Base-by-base conservation (phyloP, 352 stramenopile genomes). In the Phytophthora cryptogea region DNA sequence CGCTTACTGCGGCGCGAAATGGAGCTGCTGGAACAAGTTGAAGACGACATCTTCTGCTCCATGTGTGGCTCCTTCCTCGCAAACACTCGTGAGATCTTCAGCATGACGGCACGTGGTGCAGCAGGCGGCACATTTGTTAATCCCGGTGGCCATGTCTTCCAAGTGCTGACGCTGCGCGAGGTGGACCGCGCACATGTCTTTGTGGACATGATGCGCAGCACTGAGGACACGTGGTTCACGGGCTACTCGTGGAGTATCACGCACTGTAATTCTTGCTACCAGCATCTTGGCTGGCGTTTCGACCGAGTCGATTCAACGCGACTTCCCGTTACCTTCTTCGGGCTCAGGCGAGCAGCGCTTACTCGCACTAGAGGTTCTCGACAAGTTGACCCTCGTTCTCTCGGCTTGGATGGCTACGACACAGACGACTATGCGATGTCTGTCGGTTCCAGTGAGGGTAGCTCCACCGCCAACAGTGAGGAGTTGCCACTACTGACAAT, bases 161-260 rank as follows among this genome's bases (percentile, higher is more conserved):
- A 95, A 69, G 76, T 94, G 30, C 73, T 95, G 59, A 94, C 86
- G 36, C 61, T 95, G 45, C 70, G 75, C 2, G 62, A 78, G 2
- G 75, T 95, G 4, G 42, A 83, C 17, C 55, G 42, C 7, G 68
- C 72, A 20, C 63, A 72, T 30, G 63, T 90, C 11, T 69, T 83
- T 33, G 63, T 86, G 8, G 70, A 85, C 48, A 59, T 66, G n/a
- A 41, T 39, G 11, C 76, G 61, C 2, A 89, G 74, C 43, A 83
- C 75, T 0, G 47, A 90, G 32, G 84, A 92, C 56, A 88, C 78
- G 37, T 95, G 86, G 86, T 95, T 94, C 54, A 65, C 78, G 1
- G 82, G 83, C 4, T 95, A 91, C 55, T 57, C 80, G 26, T 95
- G 86, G 86, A 92, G 84, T 59, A 90, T 92, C 40, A 75, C 79